Conservation (phyloP, 2,329 filamentous ascomycete species). For the Clarireedia homoeocarpa region DNA sequence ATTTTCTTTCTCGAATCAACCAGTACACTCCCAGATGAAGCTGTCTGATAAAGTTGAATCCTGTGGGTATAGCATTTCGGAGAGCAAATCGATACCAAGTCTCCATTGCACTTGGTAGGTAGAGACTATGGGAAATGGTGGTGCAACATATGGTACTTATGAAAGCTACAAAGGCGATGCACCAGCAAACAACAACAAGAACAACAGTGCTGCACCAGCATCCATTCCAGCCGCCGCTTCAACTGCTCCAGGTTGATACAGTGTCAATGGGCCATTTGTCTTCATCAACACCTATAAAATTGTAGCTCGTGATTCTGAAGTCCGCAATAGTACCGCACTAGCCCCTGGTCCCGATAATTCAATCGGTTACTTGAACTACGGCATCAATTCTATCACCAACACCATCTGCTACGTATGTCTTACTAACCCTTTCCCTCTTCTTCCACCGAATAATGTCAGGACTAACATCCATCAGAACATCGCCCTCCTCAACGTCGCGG, state of each 20-base stretch:
- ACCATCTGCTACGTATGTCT: constrained; percentile 26
- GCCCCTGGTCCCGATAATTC: constrained; percentile 33
- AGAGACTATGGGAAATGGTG: neutral
- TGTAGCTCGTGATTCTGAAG: constrained; percentile 38
- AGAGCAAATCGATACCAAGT: neutral
- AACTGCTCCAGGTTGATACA: neutral
- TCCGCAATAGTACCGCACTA: constrained; percentile 34
- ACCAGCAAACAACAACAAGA: constrained; percentile 3
- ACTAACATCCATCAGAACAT: constrained; percentile 32
- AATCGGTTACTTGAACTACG: constrained; percentile 40
- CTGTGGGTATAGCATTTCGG: neutral
- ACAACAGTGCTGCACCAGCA: constrained; percentile 3
- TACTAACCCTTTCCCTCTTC: neutral
- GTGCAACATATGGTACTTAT: neutral
- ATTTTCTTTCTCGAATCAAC: no score
- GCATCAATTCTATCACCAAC: constrained; percentile 35
- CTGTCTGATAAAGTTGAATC: no score
- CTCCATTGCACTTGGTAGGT: neutral
- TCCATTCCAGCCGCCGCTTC: neutral
- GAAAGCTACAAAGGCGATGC: neutral
- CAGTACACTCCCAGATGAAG: no score
- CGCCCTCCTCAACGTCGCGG: constrained; percentile 37
- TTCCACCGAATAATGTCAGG: neutral
- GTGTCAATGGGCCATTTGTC: constrained; percentile 11
- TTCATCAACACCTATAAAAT: constrained; percentile 41